Base-by-base conservation (phyloP, 768 basidiomycete species). In the Termitomyces bulborhizus region DNA sequence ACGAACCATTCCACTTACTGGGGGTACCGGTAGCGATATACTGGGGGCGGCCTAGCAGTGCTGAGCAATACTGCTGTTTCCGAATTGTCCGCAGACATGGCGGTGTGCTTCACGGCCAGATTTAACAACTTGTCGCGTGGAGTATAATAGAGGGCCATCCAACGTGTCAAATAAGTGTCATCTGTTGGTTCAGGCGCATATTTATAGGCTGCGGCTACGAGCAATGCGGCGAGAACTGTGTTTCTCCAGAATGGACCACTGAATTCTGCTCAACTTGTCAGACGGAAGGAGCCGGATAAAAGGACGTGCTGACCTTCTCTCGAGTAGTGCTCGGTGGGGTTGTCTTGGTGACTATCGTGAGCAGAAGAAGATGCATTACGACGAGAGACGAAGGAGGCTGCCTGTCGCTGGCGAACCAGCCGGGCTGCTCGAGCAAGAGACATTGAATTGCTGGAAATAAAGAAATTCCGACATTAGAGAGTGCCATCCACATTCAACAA, bases 11-110 rank as follows among this genome's bases (percentile, higher is more conserved):
- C 26, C 1, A 79, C 88, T 68, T 61, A 92, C 90, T 88, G 85
- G 51, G 88, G 85, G 66, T 84, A 87, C 60, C 85, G 77, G 65
- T 80, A 84, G 40, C 86, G 78, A 66, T 83, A 81, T 39, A 86
- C 76, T 58, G 48, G 76, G 62, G 71, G 77, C 63, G 68, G 75
- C 68, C 66, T 74, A 62, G 70, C 74, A 64, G 69, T 69, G 60
- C 63, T 75, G 61, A 82, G 63, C 9, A 83, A 61, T 51, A 76
- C 60, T 44, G 65, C 70, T 9, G 76, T 71, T 53, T 78, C 70
- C 57, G 80, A 72, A 53, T 67, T 62, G 57, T 79, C 67, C 56
- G 75, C 66, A 55, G 72, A 69, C 67, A 74, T 66, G 5, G 73
- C 71, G 0, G 84, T 75, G 66, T 90, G 84, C 60, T 79, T 77